A percentile compares a stretch with the other conserved stretches of the same genome.
These are phyloP conservation scores for Trichocomaceae sp. DNA, from an alignment of 2,329 filamentous ascomycete genomes.

Conservation along the genomic window DNA sequence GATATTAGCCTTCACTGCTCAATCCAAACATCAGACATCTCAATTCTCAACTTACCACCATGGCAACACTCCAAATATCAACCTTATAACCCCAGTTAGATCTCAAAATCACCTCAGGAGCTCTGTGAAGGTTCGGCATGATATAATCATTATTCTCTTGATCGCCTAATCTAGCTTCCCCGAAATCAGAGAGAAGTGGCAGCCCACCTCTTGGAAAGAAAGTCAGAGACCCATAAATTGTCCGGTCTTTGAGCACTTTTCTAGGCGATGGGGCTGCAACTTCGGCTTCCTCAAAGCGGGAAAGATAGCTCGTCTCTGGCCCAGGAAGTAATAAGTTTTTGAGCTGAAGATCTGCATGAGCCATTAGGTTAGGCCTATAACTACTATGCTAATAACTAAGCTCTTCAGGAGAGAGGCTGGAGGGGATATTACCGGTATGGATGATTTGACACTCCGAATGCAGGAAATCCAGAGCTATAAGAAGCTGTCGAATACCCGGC, in stretches of 20 bases:
- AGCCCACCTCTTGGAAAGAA: constrained; percentile 19
- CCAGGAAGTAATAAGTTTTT: constrained; percentile 43
- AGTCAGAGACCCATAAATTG: constrained; percentile 29
- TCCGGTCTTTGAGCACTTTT: constrained; percentile 27
- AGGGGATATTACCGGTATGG: constrained; percentile 36
- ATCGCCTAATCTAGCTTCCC: constrained; percentile 28
- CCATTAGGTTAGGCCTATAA: neutral
- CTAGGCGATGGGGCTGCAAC: constrained; percentile 34
- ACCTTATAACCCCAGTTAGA: constrained; percentile 32
- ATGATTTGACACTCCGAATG: constrained; percentile 43
- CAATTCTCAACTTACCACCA: constrained; percentile 24
- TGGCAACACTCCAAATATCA: constrained; percentile 40
- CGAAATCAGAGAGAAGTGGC: constrained; percentile 30
- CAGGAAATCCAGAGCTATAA: constrained; percentile 42
- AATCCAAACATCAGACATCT: too few species aligned
- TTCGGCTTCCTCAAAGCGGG: constrained; percentile 37
- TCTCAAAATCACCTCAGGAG: constrained; percentile 36
- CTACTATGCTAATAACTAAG: too few species aligned
- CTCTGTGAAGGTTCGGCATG: constrained; percentile 39
- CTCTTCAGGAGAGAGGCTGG: constrained; percentile 11
- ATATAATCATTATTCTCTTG: constrained; percentile 27
- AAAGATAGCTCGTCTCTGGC: constrained; percentile 30
- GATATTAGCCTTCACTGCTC: neutral
- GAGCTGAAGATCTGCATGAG: constrained; percentile 37
- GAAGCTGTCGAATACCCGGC: constrained; percentile 33